Base-by-base conservation (phyloP, 164 flowering plant species). In the Akebia trifoliata region DNA sequence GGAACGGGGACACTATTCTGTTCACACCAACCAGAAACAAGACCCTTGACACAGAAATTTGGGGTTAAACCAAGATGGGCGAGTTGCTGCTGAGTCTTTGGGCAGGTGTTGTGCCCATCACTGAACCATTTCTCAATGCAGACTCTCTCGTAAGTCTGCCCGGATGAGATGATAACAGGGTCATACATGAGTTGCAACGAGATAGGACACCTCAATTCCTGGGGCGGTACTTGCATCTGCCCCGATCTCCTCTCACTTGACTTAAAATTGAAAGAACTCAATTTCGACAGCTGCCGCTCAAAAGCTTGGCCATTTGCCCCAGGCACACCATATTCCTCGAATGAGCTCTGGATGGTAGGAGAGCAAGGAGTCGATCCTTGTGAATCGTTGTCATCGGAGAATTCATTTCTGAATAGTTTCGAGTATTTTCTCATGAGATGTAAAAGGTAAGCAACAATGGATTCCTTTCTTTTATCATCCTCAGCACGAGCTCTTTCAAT, bases 41-140 rank as follows among this genome's bases (percentile, higher is more conserved):
- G 81, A 64, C 97, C 97, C 70, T 90, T 94, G 25, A 94, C 97
- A 79, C 96, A 90, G 65, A 90, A 90, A 78, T 94, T 94, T 31
- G 99, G 95, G 55, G 97, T 94, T 72, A 94, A 66, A 60, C 71
- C 68, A n/a, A 82, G 83, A 72, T 90, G 97, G 43, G 82, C 55
- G 17, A 94, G 88, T 74, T 77, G 80, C 65, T 90, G 97, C 66
- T 85, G 96, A 65, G 96, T 84, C 72, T 94, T 94, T 9, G 97
- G 99, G 58, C 99, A 94, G 42, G 91, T 82, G 37, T 70, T 71
- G 62, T 94, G 99, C 52, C 97, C 99, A 72, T 94, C 99, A 70
- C 71, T 68, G 66, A 94, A 88, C 99, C 99, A 94, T 71, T 94
- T 94, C 76, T 94, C 97, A 24, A 94, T 88, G 76, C 99, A 94